These are phyloP conservation scores for Ascochyta clinopodiicola DNA, from an alignment of 2,329 filamentous ascomycete species.

Conservation along the genomic window DNA sequence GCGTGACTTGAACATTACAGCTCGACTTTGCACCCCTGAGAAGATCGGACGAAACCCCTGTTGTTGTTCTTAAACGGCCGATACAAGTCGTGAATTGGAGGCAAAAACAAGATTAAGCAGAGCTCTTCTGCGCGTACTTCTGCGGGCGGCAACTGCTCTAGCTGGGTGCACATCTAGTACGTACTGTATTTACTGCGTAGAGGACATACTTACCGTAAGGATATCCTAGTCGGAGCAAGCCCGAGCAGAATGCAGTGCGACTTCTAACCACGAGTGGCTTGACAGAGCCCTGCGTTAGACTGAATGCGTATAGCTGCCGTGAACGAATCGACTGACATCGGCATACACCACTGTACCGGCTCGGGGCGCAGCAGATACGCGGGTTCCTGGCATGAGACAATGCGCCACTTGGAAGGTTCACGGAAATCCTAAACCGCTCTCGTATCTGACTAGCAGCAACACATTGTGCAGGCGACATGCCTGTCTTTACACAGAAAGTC, in stretches of 20 bases:
- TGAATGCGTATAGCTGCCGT: constrained; percentile 5
- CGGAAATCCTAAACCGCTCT: not conserved
- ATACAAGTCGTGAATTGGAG: not conserved
- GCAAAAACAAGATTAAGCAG: not conserved
- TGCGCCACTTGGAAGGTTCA: not conserved
- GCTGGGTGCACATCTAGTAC: not conserved
- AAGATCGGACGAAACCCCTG: not conserved
- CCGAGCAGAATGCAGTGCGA: not conserved
- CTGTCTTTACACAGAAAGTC: not conserved
- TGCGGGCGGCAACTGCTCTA: not conserved
- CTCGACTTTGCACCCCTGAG: not conserved
- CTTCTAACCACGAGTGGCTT: not conserved
- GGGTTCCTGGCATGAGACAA: not conserved
- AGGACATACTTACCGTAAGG: not conserved
- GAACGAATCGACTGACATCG: not conserved
- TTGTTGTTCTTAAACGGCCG: not conserved
- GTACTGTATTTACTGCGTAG: not conserved
- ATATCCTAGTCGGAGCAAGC: not conserved
- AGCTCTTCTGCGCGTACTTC: not conserved
- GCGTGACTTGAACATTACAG: not conserved
- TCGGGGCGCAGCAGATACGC: not conserved
- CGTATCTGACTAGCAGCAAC: not conserved
- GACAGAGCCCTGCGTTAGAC: not conserved
- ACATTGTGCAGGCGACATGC: not conserved
- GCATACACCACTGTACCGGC: not conserved